Evolutionary conservation across 208 protist species (phyloP).

Genomic region (Trypanosoma cruzi): DNA sequence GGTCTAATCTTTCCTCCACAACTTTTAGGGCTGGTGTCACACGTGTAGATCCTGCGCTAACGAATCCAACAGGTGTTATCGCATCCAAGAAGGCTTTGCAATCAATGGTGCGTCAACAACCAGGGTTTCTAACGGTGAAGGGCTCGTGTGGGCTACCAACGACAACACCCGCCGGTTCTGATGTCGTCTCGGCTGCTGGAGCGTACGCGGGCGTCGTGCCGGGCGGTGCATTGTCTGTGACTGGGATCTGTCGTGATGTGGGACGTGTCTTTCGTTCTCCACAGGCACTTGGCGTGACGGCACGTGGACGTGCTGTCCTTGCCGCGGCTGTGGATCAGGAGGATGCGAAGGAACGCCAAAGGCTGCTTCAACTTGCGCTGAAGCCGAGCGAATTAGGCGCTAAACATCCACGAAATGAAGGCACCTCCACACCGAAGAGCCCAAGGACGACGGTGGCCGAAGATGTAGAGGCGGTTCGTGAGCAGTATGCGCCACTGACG

Average conservation of each 20-base stretch:
- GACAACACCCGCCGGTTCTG: constrained; percentile 19
- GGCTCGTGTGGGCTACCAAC: constrained; percentile 55
- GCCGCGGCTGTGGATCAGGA: constrained; percentile 48
- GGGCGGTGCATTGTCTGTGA: constrained; percentile 43
- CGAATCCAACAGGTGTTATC: neutral
- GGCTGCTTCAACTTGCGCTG: constrained; percentile 37
- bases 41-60: constrained; percentile 1
- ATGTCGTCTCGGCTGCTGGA: constrained; percentile 24
- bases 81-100: constrained; percentile 1
- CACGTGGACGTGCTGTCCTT: constrained; percentile 55
- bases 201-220: constrained; percentile 55
- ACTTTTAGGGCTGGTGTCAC: neutral
- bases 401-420: constrained; percentile 14
- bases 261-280: constrained; percentile 22
- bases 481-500: constrained; percentile 27
- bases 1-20: neutral
- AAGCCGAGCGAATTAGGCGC: neutral
- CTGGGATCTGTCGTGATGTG: constrained; percentile 11
- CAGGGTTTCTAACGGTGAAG: constrained; percentile 58
- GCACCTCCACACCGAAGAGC: neutral
- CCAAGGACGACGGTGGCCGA: constrained; percentile 2
- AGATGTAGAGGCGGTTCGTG: constrained; percentile 22
- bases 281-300: constrained; percentile 45
- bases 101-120: constrained; percentile 3
- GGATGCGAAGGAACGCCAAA: constrained; percentile 34